Base-by-base conservation (phyloP, 2,329 filamentous ascomycete genomes). In the Fusarium buharicum region DNA sequence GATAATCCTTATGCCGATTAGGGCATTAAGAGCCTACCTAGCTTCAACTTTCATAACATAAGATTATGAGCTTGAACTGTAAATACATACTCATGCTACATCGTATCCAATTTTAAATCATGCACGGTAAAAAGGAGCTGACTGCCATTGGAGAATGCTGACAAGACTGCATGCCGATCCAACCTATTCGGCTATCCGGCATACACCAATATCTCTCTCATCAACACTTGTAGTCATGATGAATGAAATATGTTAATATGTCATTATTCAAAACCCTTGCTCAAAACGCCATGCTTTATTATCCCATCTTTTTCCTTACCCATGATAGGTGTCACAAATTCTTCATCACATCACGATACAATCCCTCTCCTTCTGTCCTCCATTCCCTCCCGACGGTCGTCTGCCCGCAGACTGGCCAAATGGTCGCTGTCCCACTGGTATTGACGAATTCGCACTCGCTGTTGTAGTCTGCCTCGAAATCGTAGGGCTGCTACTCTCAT, bases 401-500 rank as follows among this genome's bases (percentile, higher is more conserved):
- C 65, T 71, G 27, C 59, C 64, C 20, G 68, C 66, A 45, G 60
- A 39, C 27, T 62, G 55, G 10, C 58, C 62, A 31, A 49, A 43
- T 3, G 59, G 64, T 17, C 65, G 66, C 43, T 66, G 66, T 27
- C 64, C 51, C 48, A 56, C 51, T n/a, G 58, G 46, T 16, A 44
- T 30, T 4, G 55, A n/a, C 13, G 56, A 38, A 24, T 50, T 57
- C 7, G 41, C 38, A 13, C 60, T 61, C 31, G 67, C 62, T 46
- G 64, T 62, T 49, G 65, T 62, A 3, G 62, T 58, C 57, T 70
- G 72, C 16, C 64, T 64, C 27, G 66, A 66, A 16, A 59, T 53
- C 24, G 38, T 20, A 24, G 59, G 52, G 20, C 62, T 67, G 62
- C 80, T 83, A 5, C 71, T 70, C 9, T 79, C 76, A 60, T 85